phyloP scores from a whole-genome alignment of 2,329 filamentous ascomycete species.

The Paracorniculantispora psalliotae region DNA sequence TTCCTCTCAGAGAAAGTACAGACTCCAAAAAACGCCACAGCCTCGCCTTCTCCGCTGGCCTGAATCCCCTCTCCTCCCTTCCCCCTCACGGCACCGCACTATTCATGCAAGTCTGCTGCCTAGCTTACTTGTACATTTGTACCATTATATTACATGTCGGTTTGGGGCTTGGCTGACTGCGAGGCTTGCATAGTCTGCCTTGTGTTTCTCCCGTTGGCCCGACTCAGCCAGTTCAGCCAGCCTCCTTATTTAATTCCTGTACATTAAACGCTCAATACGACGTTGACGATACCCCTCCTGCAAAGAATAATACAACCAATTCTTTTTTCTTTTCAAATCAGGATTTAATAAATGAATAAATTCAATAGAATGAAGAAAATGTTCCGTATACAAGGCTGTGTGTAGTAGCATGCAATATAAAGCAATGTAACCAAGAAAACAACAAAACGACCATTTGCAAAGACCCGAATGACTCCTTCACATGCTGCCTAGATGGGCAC shows the following conservation, averaged over 20 bases:
- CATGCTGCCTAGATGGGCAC: conserved; percentile 23
- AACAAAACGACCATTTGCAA: conserved; percentile 7
- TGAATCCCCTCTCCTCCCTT: background rate
- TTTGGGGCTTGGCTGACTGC: conserved; percentile 1
- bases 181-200: background rate
- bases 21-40: background rate
- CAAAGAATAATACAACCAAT: background rate
- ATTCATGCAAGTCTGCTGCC: conserved; percentile 1
- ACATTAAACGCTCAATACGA: conserved; percentile 14
- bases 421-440: conserved; percentile 9
- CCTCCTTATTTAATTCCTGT: background rate
- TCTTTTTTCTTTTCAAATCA: background rate
- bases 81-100: background rate
- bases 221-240: background rate
- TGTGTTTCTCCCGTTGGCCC: conserved; percentile 6
- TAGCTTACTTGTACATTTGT: conserved; percentile 10
- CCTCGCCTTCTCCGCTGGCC: conserved; percentile 3
- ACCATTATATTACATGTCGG: conserved; percentile 11
- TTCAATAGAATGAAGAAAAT: background rate
- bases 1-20: background rate
- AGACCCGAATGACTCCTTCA: conserved; percentile 24
- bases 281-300: conserved; percentile 9
- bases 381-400: conserved; percentile 9
- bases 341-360: background rate
- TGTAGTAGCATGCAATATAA: conserved; percentile 4